These are phyloP conservation scores for Exophiala spinifera DNA, from an alignment of 2,329 filamentous ascomycete species.

Conservation along the genomic window DNA sequence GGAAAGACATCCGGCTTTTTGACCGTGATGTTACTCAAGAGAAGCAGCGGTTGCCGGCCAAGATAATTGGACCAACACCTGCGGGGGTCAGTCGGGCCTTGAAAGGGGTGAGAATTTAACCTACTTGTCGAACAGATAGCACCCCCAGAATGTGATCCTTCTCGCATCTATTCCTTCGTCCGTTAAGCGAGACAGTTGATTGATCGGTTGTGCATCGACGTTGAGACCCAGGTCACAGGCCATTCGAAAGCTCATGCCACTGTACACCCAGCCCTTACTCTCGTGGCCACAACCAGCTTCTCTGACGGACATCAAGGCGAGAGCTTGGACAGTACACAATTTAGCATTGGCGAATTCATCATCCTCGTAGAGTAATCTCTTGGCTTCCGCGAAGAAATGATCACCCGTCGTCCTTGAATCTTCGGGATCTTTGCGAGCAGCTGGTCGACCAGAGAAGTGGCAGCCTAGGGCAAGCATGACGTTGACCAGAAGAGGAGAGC, in stretches of 20 bases:
- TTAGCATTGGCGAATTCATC: conserved; percentile 90
- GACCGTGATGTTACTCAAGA: conserved; percentile 73
- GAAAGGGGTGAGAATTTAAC: conserved; percentile 23
- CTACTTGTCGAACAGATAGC: conserved; percentile 92
- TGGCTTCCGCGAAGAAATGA: conserved; percentile 93
- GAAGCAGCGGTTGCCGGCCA: conserved; percentile 82
- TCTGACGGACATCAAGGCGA: conserved; percentile 92
- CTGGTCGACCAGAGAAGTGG: conserved; percentile 78
- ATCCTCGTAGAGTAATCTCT: conserved; percentile 81
- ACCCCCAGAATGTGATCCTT: conserved; percentile 94
- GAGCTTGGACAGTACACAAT: conserved; percentile 85
- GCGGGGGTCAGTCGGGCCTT: conserved; percentile 21
- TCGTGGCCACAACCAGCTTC: conserved; percentile 93
- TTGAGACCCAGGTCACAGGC: conserved; percentile 91
- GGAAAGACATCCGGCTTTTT: conserved; percentile 90
- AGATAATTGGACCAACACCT: conserved; percentile 96
- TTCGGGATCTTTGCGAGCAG: conserved; percentile 66
- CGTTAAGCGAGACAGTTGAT: conserved; percentile 59
- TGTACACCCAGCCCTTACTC: conserved; percentile 97
- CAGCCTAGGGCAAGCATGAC: conserved; percentile 90
- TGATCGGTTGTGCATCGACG: conserved; percentile 69
- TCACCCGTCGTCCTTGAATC: conserved; percentile 87
- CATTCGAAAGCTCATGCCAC: conserved; percentile 98
- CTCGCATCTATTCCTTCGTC: conserved; percentile 86
- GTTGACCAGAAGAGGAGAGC: conserved; percentile 86